Evolutionary conservation across 192 early-diverging fungal species (phyloP).

Genomic region (Coemansia sp.): DNA sequence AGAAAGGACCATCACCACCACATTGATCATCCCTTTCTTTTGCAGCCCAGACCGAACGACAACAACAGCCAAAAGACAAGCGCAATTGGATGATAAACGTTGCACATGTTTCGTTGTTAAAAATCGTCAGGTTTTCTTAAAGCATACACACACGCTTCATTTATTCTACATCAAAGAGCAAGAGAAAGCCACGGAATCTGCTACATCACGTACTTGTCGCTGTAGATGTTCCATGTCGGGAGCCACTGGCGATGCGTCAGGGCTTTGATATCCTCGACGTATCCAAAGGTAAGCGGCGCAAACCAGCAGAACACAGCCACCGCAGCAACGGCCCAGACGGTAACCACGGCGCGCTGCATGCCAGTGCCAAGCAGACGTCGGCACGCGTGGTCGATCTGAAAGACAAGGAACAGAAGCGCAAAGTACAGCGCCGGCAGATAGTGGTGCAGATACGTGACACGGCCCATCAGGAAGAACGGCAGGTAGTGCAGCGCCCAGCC

Average conservation of each 20-base stretch:
- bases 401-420: slow-evolving; percentile 73
- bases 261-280: slow-evolving; percentile 34
- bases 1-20: too few species aligned
- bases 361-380: slow-evolving; percentile 53
- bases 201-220: slow-evolving; percentile 16
- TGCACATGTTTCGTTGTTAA: too few species aligned
- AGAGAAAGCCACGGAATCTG: not conserved
- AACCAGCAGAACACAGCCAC: slow-evolving; percentile 62
- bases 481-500: slow-evolving; percentile 82
- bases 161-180: not conserved
- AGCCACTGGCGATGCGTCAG: slow-evolving; percentile 48
- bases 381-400: slow-evolving; percentile 69
- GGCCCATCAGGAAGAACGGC: slow-evolving; percentile 88
- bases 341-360: slow-evolving; percentile 52
- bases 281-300: slow-evolving; percentile 77
- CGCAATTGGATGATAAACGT: too few species aligned
- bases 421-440: slow-evolving; percentile 84
- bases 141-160: too few species aligned
- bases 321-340: slow-evolving; percentile 20
- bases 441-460: slow-evolving; percentile 89
- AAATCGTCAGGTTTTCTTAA: too few species aligned
- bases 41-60: too few species aligned
- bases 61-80: too few species aligned
- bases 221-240: slow-evolving; percentile 32
- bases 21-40: too few species aligned